Evolutionary conservation across 192 early-diverging fungal genomes (phyloP), one percentile per base, ranked within the genome.

Genomic region (Jimgerdemannia flammicorona): DNA sequence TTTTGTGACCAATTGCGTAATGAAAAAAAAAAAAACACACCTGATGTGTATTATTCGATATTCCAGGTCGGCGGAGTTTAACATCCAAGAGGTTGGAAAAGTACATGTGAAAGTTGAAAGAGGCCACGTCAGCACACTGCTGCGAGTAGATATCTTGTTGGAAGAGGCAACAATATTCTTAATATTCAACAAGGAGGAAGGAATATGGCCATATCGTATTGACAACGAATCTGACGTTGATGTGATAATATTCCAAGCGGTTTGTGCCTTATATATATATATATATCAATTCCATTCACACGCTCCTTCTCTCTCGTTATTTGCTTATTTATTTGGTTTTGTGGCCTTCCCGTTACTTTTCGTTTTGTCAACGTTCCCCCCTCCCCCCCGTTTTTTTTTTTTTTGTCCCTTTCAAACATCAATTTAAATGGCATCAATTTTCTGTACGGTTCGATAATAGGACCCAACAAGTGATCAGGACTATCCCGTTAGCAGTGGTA

Each of bases 141-240:
- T 98, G 19, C 88, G 93, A n/a, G 87, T 92, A 9, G 91, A 95
- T 59, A 87, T 94, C 59, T 77, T 93, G n/a, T 73, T 99, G 70
- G 91, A 98, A 68, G 93, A 92, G 67, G 96, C 98, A 2, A 97
- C 95, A 3, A 80, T 99, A 39, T 98, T 97, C 81, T 88, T 99
- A 40, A 80, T 95, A 3, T 86, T 97, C 70, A 87, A 90, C 72
- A 88, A 91, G 67, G 90, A 93, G 73, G 87, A 89, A 44, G 87
- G 85, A 7, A 85, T 89, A 65, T 99, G 98, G 98, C 98, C 98
- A 19, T 96, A 93, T 70, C 82, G 87, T 29, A 89, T 99, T 63
- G 91, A 94, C 19, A 97, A 97, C 82, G 71, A 85, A 40, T 91
- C 91, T 0, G 84, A 87, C 8, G 85, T 85, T 49, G 91, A 93